Percentiles rank a stretch among this genome's conserved stretches.
Evolutionary conservation across 2,329 filamentous ascomycete genomes (phyloP).

Genomic region (Talaromyces islandicus): DNA sequence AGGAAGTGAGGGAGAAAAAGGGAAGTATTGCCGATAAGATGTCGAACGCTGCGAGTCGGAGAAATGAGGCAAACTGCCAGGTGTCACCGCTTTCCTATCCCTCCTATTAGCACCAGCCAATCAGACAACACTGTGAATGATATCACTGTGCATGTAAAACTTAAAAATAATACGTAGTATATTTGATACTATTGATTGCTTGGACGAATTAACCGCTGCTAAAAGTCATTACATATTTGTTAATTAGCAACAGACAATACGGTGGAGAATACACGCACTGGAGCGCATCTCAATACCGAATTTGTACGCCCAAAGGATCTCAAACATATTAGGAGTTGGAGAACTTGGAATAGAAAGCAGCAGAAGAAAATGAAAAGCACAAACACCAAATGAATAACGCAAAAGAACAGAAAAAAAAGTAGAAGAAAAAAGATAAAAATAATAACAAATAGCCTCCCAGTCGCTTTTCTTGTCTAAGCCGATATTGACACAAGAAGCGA

Average conservation of each 20-base stretch:
- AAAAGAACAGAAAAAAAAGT: slow-evolving; percentile 6
- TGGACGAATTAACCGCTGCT: not conserved
- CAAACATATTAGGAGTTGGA: not conserved
- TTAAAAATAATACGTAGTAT: not conserved
- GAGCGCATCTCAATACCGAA: not conserved
- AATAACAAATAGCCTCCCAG: slow-evolving; percentile 15
- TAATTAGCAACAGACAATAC: slow-evolving; percentile 4
- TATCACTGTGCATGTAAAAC: not conserved
- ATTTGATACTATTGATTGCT: not conserved
- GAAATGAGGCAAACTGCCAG: not conserved
- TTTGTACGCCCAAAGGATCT: not conserved
- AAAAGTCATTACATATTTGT: not conserved
- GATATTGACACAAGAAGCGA: slow-evolving; percentile 1
- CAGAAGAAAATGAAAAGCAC: slow-evolving; percentile 13
- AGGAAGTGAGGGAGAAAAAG: not conserved
- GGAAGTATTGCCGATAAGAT: not conserved
- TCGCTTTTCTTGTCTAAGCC: slow-evolving; percentile 10
- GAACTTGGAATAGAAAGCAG: slow-evolving; percentile 12
- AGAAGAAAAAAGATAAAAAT: slow-evolving; percentile 11
- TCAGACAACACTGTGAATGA: not conserved
- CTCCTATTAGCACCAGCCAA: not conserved
- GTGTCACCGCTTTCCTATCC: not conserved
- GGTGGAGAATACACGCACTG: not conserved
- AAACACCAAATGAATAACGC: not conserved
- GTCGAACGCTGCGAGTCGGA: not conserved